Base-by-base conservation (phyloP, 352 stramenopile species). In the Albugo laibachii region DNA sequence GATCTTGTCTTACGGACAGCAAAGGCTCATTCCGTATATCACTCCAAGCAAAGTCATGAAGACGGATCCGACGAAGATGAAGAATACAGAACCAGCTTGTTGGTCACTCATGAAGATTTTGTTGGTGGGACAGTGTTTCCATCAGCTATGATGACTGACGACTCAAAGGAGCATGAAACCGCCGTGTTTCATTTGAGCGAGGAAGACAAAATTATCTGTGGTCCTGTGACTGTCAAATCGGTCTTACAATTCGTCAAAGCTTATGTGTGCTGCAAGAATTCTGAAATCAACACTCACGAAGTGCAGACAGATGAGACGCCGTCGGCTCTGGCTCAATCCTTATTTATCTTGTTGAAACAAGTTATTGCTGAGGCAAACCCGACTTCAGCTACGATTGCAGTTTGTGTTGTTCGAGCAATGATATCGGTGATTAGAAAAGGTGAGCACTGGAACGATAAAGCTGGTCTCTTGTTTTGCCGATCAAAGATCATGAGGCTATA, bases 401-500 rank as follows among this genome's bases (percentile, higher is more conserved):
- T 85, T 8, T 59, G 72, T 2, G 55, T 92, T 1, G 64, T 87
- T 16, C 69, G 79, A 21, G 58, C 60, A 6, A 52, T 92, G 5
- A 84, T 85, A 44, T 59, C 63, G 2, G 46, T 88, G 12, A 66
- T 85, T 14, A 66, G 79, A 38, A 61, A 56, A 2, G 75, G 76
- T 14, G 61, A 68, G n/a, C 44, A 48, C 14, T 92, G 79, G 79
- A 65, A 68, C 41, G 69, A 83, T 56, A 82, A 78, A 39, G 53
- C 66, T 20, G 74, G 74, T 1, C 49, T 88, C 39, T 56, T 92
- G 1, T 92, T 80, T 39, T 88, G 76, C 46, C 74, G 79, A 15
- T 89, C 76, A 1, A 88, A 85, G 58, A 86, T 92, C 38, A 87
- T 86, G 61, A 60, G 59, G 19, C 56, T 92, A 1, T 74, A 76